Conservation (phyloP, 2,329 filamentous ascomycete species). For the Trichoderma afroharzianum region DNA sequence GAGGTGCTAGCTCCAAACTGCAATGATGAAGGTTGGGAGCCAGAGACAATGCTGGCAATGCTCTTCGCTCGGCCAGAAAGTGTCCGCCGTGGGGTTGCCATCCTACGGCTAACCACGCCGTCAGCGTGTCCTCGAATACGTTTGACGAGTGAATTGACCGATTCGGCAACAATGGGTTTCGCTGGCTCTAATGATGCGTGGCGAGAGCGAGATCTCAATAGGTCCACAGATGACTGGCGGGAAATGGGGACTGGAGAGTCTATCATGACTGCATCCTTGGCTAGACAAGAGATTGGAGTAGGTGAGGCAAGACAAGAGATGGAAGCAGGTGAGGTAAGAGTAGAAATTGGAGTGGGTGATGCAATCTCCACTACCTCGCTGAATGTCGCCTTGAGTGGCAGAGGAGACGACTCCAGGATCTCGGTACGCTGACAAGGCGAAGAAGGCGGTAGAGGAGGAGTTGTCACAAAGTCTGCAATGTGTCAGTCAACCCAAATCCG, state of each 20-base stretch:
- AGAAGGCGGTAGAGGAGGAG: constrained; percentile 77
- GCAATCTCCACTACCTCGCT: constrained; percentile 61
- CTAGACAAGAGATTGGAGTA: constrained; percentile 55
- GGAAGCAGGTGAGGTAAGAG: constrained; percentile 64
- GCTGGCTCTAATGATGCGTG: constrained; percentile 47
- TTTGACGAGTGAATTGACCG: constrained; percentile 34
- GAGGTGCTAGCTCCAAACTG: constrained; percentile 57
- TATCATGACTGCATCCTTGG: constrained; percentile 49
- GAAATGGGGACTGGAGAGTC: constrained; percentile 53
- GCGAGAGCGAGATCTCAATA: constrained; percentile 43
- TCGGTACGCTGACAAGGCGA: constrained; percentile 72
- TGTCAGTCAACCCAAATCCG: constrained; percentile 20
- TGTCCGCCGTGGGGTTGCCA: constrained; percentile 67
- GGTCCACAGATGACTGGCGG: constrained; percentile 46
- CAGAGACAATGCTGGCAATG: constrained; percentile 62
- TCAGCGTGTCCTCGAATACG: constrained; percentile 24
- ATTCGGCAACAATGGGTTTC: constrained; percentile 51
- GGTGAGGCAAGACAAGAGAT: constrained; percentile 63
- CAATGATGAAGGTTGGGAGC: constrained; percentile 68
- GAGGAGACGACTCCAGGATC: constrained; percentile 88
- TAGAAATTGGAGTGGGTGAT: constrained; percentile 65
- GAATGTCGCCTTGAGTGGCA: constrained; percentile 81
- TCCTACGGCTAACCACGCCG: constrained; percentile 53
- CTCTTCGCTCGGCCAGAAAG: constrained; percentile 73
- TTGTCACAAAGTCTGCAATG: constrained; percentile 66